Base-by-base conservation (phyloP, 73 alveolate genomes). In the Uronychia setigera region DNA sequence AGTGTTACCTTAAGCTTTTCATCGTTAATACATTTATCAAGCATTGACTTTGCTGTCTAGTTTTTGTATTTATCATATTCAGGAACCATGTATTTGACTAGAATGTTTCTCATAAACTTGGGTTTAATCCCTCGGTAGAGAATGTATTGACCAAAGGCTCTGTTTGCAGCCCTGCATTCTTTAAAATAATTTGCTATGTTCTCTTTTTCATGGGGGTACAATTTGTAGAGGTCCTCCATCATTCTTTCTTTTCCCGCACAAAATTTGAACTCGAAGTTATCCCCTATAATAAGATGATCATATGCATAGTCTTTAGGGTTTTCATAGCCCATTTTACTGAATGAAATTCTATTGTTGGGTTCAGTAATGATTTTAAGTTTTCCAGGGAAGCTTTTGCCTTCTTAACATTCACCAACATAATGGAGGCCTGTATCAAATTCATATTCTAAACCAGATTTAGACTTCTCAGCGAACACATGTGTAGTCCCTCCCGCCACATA, bases 371-470 rank as follows among this genome's bases (percentile, higher is more conserved):
- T 32, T 1, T 1, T n/a, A 31, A 79, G 59, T 0, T 32, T n/a
- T 19, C 5, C n/a, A 11, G 67, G 67, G 19, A 19, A 19, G 67
- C n/a, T 11, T 46, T 11, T 19, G 5, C 19, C 67, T 19, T 19
- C 19, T 46, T 46, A 19, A 30, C 59, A 30, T 78, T 0, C 88
- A 29, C 88, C 88, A 29, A 82, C 76, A 67, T 82, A 82, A 74
- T 82, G 88, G 29, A 82, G 92, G n/a, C 92, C 92, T 26, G 92
- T 77, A 78, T 85, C 92, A 59, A 85, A 85, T 74, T 78, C 87
- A 25, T 78, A 85, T 46, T 76, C 92, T 32, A 84, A 81, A 26
- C 67, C 75, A 13, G 31, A 5, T 46, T 46, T 46, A 19, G 67
- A 46, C 67, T 46, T 46, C 19, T 46, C 67, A 11, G 5, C 82